Percentiles rank a stretch among this genome's conserved stretches.
phyloP scores from a whole-genome alignment of 495 filamentous ascomycete species.

The Recurvomyces mirabilis region DNA sequence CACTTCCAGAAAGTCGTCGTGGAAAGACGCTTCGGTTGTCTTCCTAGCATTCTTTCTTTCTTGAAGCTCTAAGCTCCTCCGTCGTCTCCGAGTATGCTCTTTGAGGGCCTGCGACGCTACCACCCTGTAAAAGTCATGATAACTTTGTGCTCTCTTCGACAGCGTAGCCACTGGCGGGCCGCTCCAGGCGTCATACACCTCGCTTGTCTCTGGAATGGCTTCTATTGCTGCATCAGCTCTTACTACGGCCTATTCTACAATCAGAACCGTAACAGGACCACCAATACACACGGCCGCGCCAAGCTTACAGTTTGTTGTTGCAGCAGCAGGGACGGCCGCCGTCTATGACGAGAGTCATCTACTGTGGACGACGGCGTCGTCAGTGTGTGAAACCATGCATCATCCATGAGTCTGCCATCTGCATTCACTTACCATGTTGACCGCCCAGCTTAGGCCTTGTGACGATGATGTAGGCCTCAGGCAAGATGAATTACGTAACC shows the following conservation, averaged over 20 bases:
- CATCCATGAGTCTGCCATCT: constrained; percentile 42
- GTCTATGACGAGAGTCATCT: constrained; percentile 39
- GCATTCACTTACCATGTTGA: neutral
- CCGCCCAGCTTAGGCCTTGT: too few species aligned
- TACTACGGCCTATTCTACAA: constrained; percentile 34
- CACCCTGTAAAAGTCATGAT: constrained; percentile 59
- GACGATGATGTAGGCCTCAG: too few species aligned
- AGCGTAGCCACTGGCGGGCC: constrained; percentile 53
- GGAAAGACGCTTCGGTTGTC: constrained; percentile 48
- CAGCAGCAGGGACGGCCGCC: constrained; percentile 53
- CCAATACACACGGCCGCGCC: constrained; percentile 13
- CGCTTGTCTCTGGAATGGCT: constrained; percentile 34
- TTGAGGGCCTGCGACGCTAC: constrained; percentile 45
- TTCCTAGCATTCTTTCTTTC: constrained; percentile 13
- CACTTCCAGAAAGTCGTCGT: constrained; percentile 48
- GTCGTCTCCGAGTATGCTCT: constrained; percentile 33
- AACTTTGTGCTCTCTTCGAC: constrained; percentile 58
- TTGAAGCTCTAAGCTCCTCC: constrained; percentile 31
- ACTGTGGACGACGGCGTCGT: constrained; percentile 39
- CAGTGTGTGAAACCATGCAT: constrained; percentile 57
- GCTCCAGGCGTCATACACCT: constrained; percentile 39
- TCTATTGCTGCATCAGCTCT: constrained; percentile 36
- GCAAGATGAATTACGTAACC: too few species aligned
- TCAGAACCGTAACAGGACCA: constrained; percentile 28
- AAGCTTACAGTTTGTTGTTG: constrained; percentile 56